phyloP scores from a whole-genome alignment of 1,284 basidiomycete species.

The Violaceomyces palustris region DNA sequence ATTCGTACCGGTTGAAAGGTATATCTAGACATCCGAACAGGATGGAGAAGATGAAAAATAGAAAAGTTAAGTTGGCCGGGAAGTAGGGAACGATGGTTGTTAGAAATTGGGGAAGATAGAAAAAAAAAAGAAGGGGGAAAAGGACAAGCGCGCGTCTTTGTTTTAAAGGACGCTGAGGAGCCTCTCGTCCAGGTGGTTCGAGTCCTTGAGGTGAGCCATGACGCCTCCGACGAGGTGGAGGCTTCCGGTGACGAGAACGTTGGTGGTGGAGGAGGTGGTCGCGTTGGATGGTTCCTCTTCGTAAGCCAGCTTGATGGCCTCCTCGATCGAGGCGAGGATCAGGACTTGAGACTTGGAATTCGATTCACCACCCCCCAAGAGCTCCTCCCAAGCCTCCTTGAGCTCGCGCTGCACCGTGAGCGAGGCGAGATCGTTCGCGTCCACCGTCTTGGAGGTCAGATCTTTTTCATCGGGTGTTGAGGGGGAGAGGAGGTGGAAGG shows the following conservation, averaged over 20 bases:
- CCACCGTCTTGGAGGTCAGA: constrained; percentile 31
- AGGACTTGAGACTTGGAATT: constrained; percentile 54
- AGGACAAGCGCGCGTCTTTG: constrained; percentile 26
- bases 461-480: constrained; percentile 11
- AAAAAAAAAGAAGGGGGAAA: neutral
- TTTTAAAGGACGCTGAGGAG: constrained; percentile 36
- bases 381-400: constrained; percentile 25
- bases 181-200: constrained; percentile 34
- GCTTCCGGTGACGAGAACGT: constrained; percentile 84
- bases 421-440: constrained; percentile 33
- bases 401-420: constrained; percentile 44
- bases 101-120: too few relatives aligned
- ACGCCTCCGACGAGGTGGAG: constrained; percentile 90
- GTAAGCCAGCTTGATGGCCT: constrained; percentile 62
- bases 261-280: constrained; percentile 54
- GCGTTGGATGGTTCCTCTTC: too few relatives aligned
- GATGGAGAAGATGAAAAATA: too few relatives aligned
- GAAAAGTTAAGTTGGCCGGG: too few relatives aligned
- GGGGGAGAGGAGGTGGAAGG: too few relatives aligned
- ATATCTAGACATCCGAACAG: too few relatives aligned
- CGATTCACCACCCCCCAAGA: constrained; percentile 8
- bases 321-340: constrained; percentile 80
- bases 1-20: too few relatives aligned
- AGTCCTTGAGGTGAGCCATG: constrained; percentile 59
- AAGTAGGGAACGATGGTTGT: too few relatives aligned